phyloP scores from a whole-genome alignment of 2,329 filamentous ascomycete species.

The Pyrenochaeta sp. region DNA sequence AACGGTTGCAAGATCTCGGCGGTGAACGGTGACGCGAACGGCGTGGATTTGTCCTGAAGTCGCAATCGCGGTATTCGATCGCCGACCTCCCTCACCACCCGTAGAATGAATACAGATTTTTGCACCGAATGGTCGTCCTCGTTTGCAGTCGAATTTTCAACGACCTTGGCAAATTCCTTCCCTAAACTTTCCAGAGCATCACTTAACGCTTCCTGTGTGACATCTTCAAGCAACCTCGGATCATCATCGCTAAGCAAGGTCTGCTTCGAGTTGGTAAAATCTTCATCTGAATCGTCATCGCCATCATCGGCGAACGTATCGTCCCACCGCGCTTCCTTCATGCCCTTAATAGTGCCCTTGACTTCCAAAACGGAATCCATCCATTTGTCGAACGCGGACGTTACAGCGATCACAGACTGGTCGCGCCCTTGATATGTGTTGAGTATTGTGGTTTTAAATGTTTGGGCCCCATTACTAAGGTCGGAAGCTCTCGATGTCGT shows the following conservation, averaged over 20 bases:
- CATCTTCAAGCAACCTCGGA: conserved; percentile 68
- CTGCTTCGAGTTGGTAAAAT: conserved; percentile 73
- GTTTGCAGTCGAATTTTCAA: conserved; percentile 58
- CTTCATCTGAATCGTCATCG: conserved; percentile 74
- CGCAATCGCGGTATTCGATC: conserved; percentile 55
- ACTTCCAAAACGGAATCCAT: conserved; percentile 74
- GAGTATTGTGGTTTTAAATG: conserved; percentile 74
- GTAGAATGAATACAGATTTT: conserved; percentile 70
- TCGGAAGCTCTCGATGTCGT: conserved; percentile 69
- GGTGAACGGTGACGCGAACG: conserved; percentile 39
- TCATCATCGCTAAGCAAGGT: conserved; percentile 76
- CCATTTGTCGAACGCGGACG: conserved; percentile 76
- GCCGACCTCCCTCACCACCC: conserved; percentile 77
- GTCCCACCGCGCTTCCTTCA: conserved; percentile 77
- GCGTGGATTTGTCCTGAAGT: conserved; percentile 41
- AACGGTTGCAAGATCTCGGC: conserved; percentile 68
- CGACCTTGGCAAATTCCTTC: conserved; percentile 61
- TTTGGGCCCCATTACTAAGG: conserved; percentile 69
- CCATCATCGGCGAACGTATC: conserved; percentile 78
- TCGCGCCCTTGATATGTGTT: conserved; percentile 77
- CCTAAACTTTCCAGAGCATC: conserved; percentile 68
- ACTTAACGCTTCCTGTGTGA: conserved; percentile 64
- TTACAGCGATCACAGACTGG: conserved; percentile 68
- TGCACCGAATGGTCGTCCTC: conserved; percentile 43
- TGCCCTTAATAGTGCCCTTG: conserved; percentile 67